A percentile compares a stretch with the other conserved stretches of the same genome.
phyloP scores from a whole-genome alignment of 1,139 yeast genomes.

The Hemisphaericaspora subhashii region DNA sequence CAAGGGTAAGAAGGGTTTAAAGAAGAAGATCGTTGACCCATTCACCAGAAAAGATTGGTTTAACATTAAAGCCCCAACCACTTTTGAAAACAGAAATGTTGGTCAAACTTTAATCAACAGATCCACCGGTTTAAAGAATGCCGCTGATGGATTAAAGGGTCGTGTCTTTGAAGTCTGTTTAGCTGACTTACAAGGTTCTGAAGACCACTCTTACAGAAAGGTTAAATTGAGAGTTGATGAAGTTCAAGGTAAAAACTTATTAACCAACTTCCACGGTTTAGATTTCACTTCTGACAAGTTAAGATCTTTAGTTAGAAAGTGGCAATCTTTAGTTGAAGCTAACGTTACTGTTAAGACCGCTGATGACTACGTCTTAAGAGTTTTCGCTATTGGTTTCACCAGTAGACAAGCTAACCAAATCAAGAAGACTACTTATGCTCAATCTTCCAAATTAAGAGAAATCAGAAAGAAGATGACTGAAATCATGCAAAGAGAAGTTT shows the following conservation, averaged over 20 bases:
- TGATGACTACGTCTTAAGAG: conserved; percentile 51
- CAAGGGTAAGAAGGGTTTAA: conserved; percentile 53
- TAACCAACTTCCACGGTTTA: conserved; percentile 55
- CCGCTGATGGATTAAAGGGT: conserved; percentile 54
- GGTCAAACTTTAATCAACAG: conserved; percentile 54
- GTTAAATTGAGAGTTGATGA: conserved; percentile 54
- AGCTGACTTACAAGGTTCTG: conserved; percentile 54
- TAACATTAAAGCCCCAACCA: conserved; percentile 54
- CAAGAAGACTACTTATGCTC: conserved; percentile 53
- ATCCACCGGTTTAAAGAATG: conserved; percentile 53
- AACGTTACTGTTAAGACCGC: conserved; percentile 53
- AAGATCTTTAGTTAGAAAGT: conserved; percentile 53
- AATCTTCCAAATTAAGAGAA: conserved; percentile 51
- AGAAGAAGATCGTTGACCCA: conserved; percentile 54
- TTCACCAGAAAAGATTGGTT: conserved; percentile 56
- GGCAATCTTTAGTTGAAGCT: conserved; percentile 56
- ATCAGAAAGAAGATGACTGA: conserved; percentile 53
- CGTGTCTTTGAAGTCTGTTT: conserved; percentile 51
- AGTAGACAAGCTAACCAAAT: conserved; percentile 54
- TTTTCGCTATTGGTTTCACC: conserved; percentile 54
- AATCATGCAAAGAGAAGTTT: conserved; percentile 54
- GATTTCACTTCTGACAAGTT: conserved; percentile 52
- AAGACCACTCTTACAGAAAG: conserved; percentile 54
- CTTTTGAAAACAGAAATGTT: conserved; percentile 52
- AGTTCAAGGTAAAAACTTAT: conserved; percentile 55